Evolutionary conservation across 176 grass and related monocot species (phyloP).

Genomic region (Triticum aestivum): IWGSC_CS_RefSeq_v2.1 NC_057794.1:370140081-370140580

Average conservation of each 20-base stretch:
- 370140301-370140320: conserved; percentile 53
- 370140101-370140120: background rate
- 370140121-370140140: conserved; percentile 2
- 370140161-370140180: background rate
- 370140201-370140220: background rate
- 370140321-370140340: background rate
- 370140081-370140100: background rate
- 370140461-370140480: background rate
- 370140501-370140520: background rate
- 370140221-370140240: conserved; percentile 33
- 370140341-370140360: background rate
- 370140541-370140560: background rate
- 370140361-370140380: background rate
- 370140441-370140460: conserved; percentile 7
- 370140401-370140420: background rate
- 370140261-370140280: background rate
- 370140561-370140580: background rate
- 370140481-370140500: conserved; percentile 9
- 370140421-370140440: conserved; percentile 19
- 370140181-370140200: background rate
- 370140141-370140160: background rate
- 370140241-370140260: conserved; percentile 34
- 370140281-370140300: conserved; percentile 55
- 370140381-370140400: conserved; percentile 9
- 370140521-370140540: background rate